Evolutionary conservation across 495 filamentous ascomycete genomes (phyloP).

Genomic region (Apiosordaria backusii): DNA sequence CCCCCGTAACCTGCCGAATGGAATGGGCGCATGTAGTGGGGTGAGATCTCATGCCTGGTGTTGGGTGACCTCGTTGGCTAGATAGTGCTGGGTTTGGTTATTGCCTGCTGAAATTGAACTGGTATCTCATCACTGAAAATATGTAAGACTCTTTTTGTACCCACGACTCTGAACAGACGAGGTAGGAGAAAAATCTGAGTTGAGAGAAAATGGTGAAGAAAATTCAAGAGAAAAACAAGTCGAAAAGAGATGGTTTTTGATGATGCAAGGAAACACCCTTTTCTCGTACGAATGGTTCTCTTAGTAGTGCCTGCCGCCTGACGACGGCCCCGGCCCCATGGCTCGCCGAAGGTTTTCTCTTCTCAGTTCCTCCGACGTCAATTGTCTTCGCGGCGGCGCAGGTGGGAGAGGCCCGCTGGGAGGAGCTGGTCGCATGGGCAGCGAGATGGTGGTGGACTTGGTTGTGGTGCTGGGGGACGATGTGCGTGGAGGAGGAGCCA

Average conservation of each 20-base stretch:
- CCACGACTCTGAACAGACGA: background rate
- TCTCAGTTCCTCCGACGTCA: constrained; percentile 18
- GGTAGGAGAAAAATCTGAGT: background rate
- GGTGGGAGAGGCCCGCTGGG: constrained; percentile 42
- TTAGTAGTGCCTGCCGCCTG: constrained; percentile 30
- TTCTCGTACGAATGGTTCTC: constrained; percentile 17
- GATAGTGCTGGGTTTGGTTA: background rate
- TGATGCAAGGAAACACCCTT: constrained; percentile 29
- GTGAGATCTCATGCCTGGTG: too few relatives aligned
- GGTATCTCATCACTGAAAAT: background rate
- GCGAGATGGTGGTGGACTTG: constrained; percentile 37
- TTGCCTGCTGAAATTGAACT: background rate
- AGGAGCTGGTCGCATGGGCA: constrained; percentile 49
- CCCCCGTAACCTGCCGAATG: background rate
- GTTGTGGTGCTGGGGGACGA: background rate
- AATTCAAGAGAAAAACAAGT: background rate
- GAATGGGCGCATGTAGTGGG: background rate
- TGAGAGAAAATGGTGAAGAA: constrained; percentile 3
- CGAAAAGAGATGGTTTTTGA: constrained; percentile 14
- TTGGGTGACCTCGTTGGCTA: too few relatives aligned
- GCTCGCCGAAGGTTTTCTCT: constrained; percentile 33
- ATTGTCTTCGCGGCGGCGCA: constrained; percentile 45
- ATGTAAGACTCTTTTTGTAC: background rate
- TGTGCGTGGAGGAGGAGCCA: constrained; percentile 3
- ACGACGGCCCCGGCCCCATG: constrained; percentile 36